Percentiles rank a stretch among this genome's conserved stretches.
Evolutionary conservation across 805 yeast species (phyloP).

Genomic region (Metschnikowia cerradonensis): DNA sequence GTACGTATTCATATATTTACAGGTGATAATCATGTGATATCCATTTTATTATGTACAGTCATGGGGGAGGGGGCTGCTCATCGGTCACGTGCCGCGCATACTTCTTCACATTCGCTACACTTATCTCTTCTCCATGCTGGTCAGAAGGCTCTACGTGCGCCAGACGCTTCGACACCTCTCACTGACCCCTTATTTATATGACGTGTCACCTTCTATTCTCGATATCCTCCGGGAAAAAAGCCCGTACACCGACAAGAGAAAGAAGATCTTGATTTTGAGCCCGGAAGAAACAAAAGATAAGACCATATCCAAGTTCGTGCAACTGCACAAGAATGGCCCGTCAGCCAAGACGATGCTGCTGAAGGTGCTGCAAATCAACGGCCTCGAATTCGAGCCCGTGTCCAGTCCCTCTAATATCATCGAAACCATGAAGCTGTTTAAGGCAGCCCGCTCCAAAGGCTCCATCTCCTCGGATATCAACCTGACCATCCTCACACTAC

Average conservation of each 20-base stretch:
- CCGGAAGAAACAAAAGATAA: constrained; percentile 18
- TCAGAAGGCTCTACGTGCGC: not conserved
- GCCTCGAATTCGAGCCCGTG: not conserved
- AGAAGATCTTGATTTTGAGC: constrained; percentile 13
- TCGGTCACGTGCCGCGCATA: not conserved
- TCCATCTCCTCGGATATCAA: constrained; percentile 3
- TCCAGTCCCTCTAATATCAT: not conserved
- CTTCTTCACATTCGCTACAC: not conserved
- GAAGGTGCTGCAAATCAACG: not conserved
- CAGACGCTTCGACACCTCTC: constrained; percentile 5
- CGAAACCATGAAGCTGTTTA: constrained; percentile 7
- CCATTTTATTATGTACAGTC: too few species aligned
- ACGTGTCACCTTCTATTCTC: constrained; percentile 6
- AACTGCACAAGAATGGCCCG: not conserved
- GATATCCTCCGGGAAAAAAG: constrained; percentile 5
- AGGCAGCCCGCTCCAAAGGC: not conserved
- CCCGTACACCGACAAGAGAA: constrained; percentile 3
- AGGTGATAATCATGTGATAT: too few species aligned
- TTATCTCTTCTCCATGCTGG: not conserved
- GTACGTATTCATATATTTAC: too few species aligned
- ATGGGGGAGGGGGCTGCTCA: not conserved
- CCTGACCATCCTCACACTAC: constrained; percentile 7
- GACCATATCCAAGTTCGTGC: constrained; percentile 6
- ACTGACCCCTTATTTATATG: not conserved
- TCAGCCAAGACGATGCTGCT: not conserved